phyloP scores from a whole-genome alignment of 2,329 filamentous ascomycete species.

The Arthrobotrys musiformis region DNA sequence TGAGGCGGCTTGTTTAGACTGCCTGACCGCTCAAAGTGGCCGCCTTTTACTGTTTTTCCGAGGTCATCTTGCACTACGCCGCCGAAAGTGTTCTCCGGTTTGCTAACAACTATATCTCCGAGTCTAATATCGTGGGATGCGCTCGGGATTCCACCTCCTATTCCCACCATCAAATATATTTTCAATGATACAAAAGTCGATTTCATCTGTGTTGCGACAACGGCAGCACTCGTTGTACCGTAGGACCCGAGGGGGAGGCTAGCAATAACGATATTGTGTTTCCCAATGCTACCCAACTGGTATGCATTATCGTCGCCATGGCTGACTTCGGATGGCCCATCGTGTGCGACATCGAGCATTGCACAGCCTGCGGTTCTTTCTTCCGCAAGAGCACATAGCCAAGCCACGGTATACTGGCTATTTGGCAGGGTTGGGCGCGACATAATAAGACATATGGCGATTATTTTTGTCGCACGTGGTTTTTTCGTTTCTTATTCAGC shows the following conservation, averaged over 20 bases:
- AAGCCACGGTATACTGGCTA: slow-evolving; percentile 12
- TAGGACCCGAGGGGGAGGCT: not conserved
- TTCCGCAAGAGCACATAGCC: slow-evolving; percentile 21
- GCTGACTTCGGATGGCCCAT: not conserved
- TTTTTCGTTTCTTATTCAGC: no score
- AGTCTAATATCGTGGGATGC: slow-evolving; percentile 13
- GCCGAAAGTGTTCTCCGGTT: not conserved
- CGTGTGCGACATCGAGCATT: not conserved
- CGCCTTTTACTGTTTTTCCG: not conserved
- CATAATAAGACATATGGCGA: not conserved
- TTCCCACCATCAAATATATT: slow-evolving; percentile 16
- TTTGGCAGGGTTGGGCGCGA: not conserved
- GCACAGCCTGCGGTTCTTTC: not conserved
- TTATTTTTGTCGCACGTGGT: not conserved
- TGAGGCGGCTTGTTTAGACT: slow-evolving; percentile 17
- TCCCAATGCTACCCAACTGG: slow-evolving; percentile 3
- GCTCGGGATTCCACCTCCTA: slow-evolving; percentile 14
- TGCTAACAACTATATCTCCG: slow-evolving; percentile 17
- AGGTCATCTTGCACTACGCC: slow-evolving; percentile 26
- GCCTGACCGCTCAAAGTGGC: not conserved
- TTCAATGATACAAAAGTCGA: not conserved
- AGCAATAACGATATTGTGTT: slow-evolving; percentile 18
- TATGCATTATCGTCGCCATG: slow-evolving; percentile 3
- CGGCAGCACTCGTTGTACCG: not conserved
- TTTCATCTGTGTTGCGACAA: not conserved